Base-by-base conservation (phyloP, 805 yeast genomes). In the Sugiyamaella lignohabitans region DNA sequence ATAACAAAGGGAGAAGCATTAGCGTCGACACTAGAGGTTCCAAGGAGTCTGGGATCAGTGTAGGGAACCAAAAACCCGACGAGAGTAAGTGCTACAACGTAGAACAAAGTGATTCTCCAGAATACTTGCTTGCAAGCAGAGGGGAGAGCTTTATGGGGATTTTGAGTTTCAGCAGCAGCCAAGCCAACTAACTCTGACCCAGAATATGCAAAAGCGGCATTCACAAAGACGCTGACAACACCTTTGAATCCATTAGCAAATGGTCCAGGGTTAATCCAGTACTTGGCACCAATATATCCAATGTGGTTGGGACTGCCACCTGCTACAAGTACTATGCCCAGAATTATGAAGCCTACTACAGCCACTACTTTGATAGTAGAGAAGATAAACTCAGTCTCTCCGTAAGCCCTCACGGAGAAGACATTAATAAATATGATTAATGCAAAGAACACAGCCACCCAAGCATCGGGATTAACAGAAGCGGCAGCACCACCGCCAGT, bases 111-210 rank as follows among this genome's bases (percentile, higher is more conserved):
- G 48, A 85, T 80, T 66, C 93, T 74, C 89, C 91, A 84, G 67
- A 86, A 83, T 2, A 84, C 87, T 67, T 85, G 89, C 64, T 84
- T 84, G 49, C 82, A 78, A 38, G 91, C 89, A 43, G 74, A 72
- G 32, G 91, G 93, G 46, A 84, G 72, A 1, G 84, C 66, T 46
- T 70, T 71, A 55, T 82, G 70, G 40, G 93, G 91, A 62, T 83
- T 76, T 30, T 65, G 74, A 20, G 87, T 72, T 63, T 85, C 94
- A 5, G 89, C 89, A 27, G 89, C 84, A 8, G 88, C 84, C 36
- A 84, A 70, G 43, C 87, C 86, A 35, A 77, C 76, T 55, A 84
- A 69, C 64, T 84, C 93, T 16, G 86, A 75, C 49, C 91, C 91
- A 36, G 84, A 78, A 59, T 79, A 85, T 8, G 87, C 75, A 62